These are phyloP conservation scores for Fusarium nodosum DNA, from an alignment of 2,329 filamentous ascomycete species.

Conservation along the genomic window DNA sequence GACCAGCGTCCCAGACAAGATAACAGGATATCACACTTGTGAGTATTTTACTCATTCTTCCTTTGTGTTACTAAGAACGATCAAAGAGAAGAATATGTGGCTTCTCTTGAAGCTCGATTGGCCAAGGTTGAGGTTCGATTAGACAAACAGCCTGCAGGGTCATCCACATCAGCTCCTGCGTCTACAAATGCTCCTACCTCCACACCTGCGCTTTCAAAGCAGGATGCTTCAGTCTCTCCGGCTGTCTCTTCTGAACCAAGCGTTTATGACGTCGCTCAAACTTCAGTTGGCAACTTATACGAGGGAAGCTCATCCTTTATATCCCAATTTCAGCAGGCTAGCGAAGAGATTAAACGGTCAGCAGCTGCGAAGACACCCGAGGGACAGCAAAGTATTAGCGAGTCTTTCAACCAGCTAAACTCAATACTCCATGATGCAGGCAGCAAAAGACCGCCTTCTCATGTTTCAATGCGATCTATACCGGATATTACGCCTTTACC, in stretches of 20 bases:
- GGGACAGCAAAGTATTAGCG: slow-evolving; percentile 31
- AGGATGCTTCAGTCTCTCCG: slow-evolving; percentile 4
- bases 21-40: slow-evolving; percentile 34
- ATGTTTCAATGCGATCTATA: neutral
- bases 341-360: slow-evolving; percentile 31
- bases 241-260: slow-evolving; percentile 8
- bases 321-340: slow-evolving; percentile 33
- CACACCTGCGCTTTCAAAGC: neutral
- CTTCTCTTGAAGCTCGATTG: slow-evolving; percentile 21
- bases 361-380: slow-evolving; percentile 29
- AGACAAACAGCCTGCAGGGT: slow-evolving; percentile 1
- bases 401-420: slow-evolving; percentile 29
- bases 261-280: slow-evolving; percentile 2
- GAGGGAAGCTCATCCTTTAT: slow-evolving; percentile 41
- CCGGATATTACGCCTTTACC: slow-evolving; percentile 23
- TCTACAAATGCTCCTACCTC: neutral
- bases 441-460: neutral
- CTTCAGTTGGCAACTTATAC: slow-evolving; percentile 16
- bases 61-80: neutral
- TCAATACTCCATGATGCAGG: slow-evolving; percentile 3
- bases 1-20: slow-evolving; percentile 29
- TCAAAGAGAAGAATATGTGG: slow-evolving; percentile 34
- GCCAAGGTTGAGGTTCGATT: slow-evolving; percentile 30
- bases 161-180: neutral
- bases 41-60: neutral